Base-by-base conservation (phyloP, 768 basidiomycete genomes). In the Tylopilus plumbeoviolaceoides region DNA sequence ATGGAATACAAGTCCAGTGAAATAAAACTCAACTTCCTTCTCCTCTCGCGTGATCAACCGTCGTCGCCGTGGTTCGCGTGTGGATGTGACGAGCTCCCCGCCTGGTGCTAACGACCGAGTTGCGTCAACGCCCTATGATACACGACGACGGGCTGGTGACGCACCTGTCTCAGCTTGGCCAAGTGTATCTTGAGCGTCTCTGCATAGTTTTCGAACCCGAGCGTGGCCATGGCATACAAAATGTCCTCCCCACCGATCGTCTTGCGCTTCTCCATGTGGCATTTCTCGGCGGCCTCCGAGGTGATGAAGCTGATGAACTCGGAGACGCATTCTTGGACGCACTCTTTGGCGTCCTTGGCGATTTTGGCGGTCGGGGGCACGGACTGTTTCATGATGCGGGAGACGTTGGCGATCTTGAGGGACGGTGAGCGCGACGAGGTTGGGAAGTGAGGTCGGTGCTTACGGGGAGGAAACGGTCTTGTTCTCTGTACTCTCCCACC, bases 241-340 rank as follows among this genome's bases (percentile, higher is more conserved):
- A 98, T 95, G 69, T 98, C 95, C 76, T 98, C 95, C 23, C 95
- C 95, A 12, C 92, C 94, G 41, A 98, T 94, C 53, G 95, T 98
- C 77, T 98, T 98, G 56, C 95, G 81, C 72, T 98, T 98, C 75
- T 98, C 95, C 60, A 89, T 76, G 66, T 89, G 82, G 59, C 93
- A 95, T 64, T 92, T 92, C 71, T 98, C 95, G 15, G 91, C 92
- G 5, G 95, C 95, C 70, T 98, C 95, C 41, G 87, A 90, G 27
- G 95, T 97, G 74, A 98, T 93, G 79, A 98, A 98, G 61, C 85
- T 86, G 70, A 98, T 98, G 77, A 97, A 98, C 74, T 98, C 95
- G 40, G 90, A 93, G 51, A 97, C 92, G 72, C 95, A 97, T 73
- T 98, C 95, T 69, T 98, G 95, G 40, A 98, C 92, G 71, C 91